Conservation (phyloP, 2,329 filamentous ascomycete genomes). For the Aspergillus costaricaensis region DNA sequence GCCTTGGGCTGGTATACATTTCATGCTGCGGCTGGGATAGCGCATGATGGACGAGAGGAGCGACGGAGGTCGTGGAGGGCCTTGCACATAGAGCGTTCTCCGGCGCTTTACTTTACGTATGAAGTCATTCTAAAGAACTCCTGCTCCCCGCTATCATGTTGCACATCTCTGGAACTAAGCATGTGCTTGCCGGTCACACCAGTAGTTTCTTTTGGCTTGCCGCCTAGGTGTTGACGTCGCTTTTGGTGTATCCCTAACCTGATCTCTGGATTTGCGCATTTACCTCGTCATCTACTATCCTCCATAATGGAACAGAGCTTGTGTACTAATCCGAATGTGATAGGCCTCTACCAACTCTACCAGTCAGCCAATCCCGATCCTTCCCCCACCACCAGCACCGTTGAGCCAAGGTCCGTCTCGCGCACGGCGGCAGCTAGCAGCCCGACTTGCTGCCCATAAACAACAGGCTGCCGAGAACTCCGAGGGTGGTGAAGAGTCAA, state of each 20-base stretch:
- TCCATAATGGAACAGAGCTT: conserved; percentile 1
- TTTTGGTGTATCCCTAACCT: conserved; percentile 8
- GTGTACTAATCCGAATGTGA: conserved; percentile 18
- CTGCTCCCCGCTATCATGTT: conserved; percentile 23
- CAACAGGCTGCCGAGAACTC: conserved; percentile 58
- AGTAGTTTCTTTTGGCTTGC: conserved; percentile 16
- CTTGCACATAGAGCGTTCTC: conserved; percentile 24
- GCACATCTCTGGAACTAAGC: conserved; percentile 17
- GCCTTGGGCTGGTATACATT: conserved; percentile 8
- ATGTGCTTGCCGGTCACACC: conserved; percentile 19
- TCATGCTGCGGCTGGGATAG: conserved; percentile 17
- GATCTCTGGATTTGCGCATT: background rate
- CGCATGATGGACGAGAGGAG: conserved; percentile 21
- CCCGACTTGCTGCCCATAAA: conserved; percentile 74
- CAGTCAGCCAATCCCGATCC: conserved; percentile 47
- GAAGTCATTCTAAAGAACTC: conserved; percentile 21
- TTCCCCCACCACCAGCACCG: conserved; percentile 67
- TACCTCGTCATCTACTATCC: conserved; percentile 5
- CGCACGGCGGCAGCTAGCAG: conserved; percentile 86
- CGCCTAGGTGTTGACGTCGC: conserved; percentile 10
- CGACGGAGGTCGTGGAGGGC: conserved; percentile 19
- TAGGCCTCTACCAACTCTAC: conserved; percentile 35
- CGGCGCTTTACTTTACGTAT: conserved; percentile 27
- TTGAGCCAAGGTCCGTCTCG: conserved; percentile 84
- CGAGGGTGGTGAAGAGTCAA: conserved; percentile 31